Evolutionary conservation across 768 basidiomycete species (phyloP), one percentile per base, ranked within the genome.

Genomic region (Pulveroboletus sp.): DNA sequence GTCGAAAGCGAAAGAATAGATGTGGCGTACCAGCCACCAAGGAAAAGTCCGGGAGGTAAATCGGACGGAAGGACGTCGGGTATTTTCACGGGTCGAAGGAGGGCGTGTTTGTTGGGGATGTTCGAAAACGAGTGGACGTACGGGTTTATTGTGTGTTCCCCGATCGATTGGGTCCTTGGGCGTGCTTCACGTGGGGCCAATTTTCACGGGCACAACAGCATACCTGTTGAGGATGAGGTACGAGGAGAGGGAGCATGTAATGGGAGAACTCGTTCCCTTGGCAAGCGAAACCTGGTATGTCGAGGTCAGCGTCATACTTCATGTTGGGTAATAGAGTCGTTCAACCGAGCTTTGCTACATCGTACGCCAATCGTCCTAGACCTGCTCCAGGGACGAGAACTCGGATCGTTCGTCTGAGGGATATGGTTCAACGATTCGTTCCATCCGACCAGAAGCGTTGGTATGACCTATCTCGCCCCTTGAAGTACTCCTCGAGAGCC

Each of bases 121-220:
- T 97, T 97, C 12, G 93, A 95, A 67, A 95, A 93, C 2, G 91
- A 86, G 66, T 97, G 94, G 9, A 95, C 74, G 67, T 89, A 94
- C 5, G 94, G 94, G 65, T 90, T 88, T 53, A 97, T 80, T 0
- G 80, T 81, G 71, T 92, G 77, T 53, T 85, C 72, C 55, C 80
- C 71, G 17, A 85, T 73, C 45, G 73, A 65, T 16, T 79, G 71
- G 3, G 89, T 91, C 55, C 90, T 76, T 60, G 16, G 30, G 8
- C 19, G 35, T 16, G 38, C 16, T 38, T 42, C 31, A 39, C 36
- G 34, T 30, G 20, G 16, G 16, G 23, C 45, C 20, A 6, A 16
- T 14, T 13, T 13, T 12, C 24, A 23, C 2, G 16, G 40, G 23
- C 6, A 44, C 22, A 32, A 44, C 43, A 42, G 37, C 77, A 9